These are phyloP conservation scores for Pseudonitzschia multiseries DNA, from an alignment of 108 stramenopile species.

Conservation along the genomic window DNA sequence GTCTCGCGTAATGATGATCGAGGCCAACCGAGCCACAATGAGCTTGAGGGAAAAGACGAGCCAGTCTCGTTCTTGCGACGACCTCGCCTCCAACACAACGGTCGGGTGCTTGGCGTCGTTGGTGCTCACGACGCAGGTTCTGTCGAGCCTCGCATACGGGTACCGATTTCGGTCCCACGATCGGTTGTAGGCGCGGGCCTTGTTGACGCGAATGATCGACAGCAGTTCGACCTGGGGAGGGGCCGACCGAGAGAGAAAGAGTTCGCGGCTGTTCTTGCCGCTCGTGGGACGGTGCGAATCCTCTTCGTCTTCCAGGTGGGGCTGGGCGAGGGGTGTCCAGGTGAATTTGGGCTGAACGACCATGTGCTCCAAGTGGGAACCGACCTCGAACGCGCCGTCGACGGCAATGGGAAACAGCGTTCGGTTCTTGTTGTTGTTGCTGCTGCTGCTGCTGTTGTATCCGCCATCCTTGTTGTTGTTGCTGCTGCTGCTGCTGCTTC, in stretches of 20 bases:
- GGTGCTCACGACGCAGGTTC: constrained; percentile 34
- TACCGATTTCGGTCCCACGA: constrained; percentile 29
- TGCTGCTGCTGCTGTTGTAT: no score
- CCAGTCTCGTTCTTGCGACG: constrained; percentile 26
- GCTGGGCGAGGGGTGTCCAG: constrained; percentile 55
- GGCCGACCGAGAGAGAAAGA: constrained; percentile 20
- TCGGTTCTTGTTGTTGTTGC: neutral
- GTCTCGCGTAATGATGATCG: constrained; percentile 45
- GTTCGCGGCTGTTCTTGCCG: constrained; percentile 3
- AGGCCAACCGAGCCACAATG: constrained; percentile 42
- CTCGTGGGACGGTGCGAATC: neutral
- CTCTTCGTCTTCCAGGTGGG: constrained; percentile 18
- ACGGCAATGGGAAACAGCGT: constrained; percentile 29
- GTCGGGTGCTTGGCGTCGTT: constrained; percentile 29
- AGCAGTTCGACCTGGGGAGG: constrained; percentile 34
- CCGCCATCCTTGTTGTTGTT: neutral
- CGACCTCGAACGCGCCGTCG: constrained; percentile 63
- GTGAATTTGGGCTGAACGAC: constrained; percentile 77
- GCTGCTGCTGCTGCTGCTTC: no score
- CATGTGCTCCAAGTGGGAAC: constrained; percentile 51
- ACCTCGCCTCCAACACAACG: constrained; percentile 36
- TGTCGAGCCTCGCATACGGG: constrained; percentile 37
- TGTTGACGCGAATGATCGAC: constrained; percentile 39
- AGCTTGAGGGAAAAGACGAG: constrained; percentile 34
- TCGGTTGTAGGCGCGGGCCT: constrained; percentile 20